Evolutionary conservation across 2,329 filamentous ascomycete species (phyloP).

Genomic region (Trematosphaeria pertusa): DNA sequence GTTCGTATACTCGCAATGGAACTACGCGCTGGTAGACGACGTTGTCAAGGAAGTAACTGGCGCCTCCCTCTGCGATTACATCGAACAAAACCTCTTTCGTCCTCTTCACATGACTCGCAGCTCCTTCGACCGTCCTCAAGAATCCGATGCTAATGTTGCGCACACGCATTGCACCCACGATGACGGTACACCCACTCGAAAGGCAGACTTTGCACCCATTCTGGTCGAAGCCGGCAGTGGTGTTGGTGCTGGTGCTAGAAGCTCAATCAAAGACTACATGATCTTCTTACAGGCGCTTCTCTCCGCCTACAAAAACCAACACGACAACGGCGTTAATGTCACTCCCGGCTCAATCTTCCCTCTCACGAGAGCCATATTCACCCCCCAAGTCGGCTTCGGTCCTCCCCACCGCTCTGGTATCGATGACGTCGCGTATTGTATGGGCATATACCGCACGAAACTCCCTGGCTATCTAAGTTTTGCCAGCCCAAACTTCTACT

Average conservation of each 20-base stretch:
- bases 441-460: slow-evolving; percentile 12
- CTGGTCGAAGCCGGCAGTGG: slow-evolving; percentile 1
- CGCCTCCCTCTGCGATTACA: background rate
- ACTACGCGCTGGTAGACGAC: slow-evolving; percentile 12
- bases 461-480: slow-evolving; percentile 9
- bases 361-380: slow-evolving; percentile 2
- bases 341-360: slow-evolving; percentile 6
- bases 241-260: slow-evolving; percentile 4
- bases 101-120: slow-evolving; percentile 9
- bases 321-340: background rate
- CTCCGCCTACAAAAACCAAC: slow-evolving; percentile 2
- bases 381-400: slow-evolving; percentile 8
- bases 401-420: slow-evolving; percentile 5
- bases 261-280: slow-evolving; percentile 8
- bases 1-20: slow-evolving; percentile 25
- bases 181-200: slow-evolving; percentile 3
- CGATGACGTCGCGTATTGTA: slow-evolving; percentile 8
- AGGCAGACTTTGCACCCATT: background rate
- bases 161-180: slow-evolving; percentile 6
- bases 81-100: slow-evolving; percentile 4
- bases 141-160: slow-evolving; percentile 4
- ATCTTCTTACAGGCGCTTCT: slow-evolving; percentile 8
- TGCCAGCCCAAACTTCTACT: slow-evolving; percentile 12
- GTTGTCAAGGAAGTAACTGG: slow-evolving; percentile 9
- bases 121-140: slow-evolving; percentile 3